Base-by-base conservation (phyloP, 2,329 filamentous ascomycete genomes). In the Macrophomina phaseolina region DNA sequence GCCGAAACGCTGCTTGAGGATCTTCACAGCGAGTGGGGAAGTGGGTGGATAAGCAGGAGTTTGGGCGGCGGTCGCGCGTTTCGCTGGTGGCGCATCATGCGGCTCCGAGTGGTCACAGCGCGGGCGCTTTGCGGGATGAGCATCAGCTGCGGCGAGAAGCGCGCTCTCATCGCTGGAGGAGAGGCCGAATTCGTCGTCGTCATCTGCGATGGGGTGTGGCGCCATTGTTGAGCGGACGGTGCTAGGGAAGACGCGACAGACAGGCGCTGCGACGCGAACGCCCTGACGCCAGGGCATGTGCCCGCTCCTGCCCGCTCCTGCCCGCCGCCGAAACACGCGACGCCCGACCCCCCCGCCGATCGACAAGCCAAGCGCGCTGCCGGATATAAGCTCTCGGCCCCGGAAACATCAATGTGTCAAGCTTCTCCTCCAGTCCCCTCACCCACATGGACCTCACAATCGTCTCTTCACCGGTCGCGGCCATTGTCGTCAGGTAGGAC, bases 1-100 rank as follows among this genome's bases (percentile, higher is more conserved):
- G 0, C 78, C 79, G 70, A 84, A 84, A 4, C 71, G 74, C 38
- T 79, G 71, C 64, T 72, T 76, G 2, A 85, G 73, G 0, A 82
- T 73, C 14, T 73, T 74, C n/a, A 75, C 72, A 7, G 75, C 76
- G 14, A 75, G 51, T 9, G 51, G 51, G 30, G 51, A 53, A 9
- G 51, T 36, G 71, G 23, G 55, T 40, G 65, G 53, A 7, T 66
- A 52, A 14, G 36, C 53, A 18, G 64, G 53, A 32, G 51, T 46
- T 3, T 52, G 34, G 36, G 53, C 32, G 5, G 14, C 45, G 28
- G 42, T 14, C 5, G 16, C 55, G 40, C 64, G 51, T 40, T 66
- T 66, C 8, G 64, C 7, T 2, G 64, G 42, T 4, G 11, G 30
- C 30, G 42, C 42, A 5, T 51, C 18, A 23, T 28, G 23, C 8